Evolutionary conservation across 352 stramenopile genomes (phyloP), one percentile per base, ranked within the genome.

Genomic region (Thalassiosira allenii): DNA sequence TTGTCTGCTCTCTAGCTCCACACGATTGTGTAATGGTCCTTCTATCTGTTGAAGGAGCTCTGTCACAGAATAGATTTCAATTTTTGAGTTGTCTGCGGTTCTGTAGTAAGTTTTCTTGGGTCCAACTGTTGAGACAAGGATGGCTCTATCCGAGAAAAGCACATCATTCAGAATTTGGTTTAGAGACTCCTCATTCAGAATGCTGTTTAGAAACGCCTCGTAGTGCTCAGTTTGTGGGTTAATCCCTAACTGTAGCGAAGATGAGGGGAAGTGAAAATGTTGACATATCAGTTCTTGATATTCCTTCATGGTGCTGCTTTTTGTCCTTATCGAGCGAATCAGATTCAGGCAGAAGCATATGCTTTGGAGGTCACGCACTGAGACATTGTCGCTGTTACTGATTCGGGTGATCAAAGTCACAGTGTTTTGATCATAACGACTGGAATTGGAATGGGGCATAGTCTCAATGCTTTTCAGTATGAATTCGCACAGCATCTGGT

Each of bases 51-150:
- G 44, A n/a, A 20, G 44, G 44, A 54, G n/a, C n/a, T n/a, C n/a
- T n/a, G n/a, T n/a, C n/a, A n/a, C n/a, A n/a, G n/a, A n/a, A n/a
- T n/a, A 54, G 44, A 54, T 11, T 6, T 54, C 44, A 9, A 54
- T 54, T 3, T 29, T 23, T 17, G 44, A 29, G 44, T 54, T 11
- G 29, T 54, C 44, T 54, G 4, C 12, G 14, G 23, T 54, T 11
- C 44, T 54, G 44, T 54, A n/a, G 29, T 9, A 2, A 17, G 44
- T 54, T 54, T 54, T 20, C 44, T 54, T 3, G 44, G 29, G 44
- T n/a, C n/a, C n/a, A 54, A 54, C 44, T 20, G 44, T 54, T n/a
- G n/a, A 54, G 14, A 20, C 44, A 54, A 54, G 44, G 23, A 20
- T n/a, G 23, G 44, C 14, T 54, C 44, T n/a, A 54, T 54, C 20